These are phyloP conservation scores for Ceratobasidium sp. DNA, from an alignment of 1,284 basidiomycete genomes.

Conservation along the genomic window DNA sequence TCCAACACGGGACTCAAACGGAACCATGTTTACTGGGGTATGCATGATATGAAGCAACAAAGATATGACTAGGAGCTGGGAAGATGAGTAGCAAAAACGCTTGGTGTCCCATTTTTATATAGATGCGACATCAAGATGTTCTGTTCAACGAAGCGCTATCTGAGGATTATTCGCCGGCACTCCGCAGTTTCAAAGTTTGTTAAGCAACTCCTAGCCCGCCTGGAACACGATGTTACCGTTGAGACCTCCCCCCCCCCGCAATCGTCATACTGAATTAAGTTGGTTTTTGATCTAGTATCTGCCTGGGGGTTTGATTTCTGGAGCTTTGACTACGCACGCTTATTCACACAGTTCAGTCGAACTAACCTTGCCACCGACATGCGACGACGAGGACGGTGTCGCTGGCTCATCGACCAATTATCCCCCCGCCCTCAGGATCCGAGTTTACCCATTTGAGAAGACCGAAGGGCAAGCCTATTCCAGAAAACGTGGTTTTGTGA, in stretches of 20 bases:
- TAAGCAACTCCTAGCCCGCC: background rate
- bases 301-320: background rate
- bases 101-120: background rate
- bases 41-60: background rate
- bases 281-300: background rate
- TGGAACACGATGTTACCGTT: too few species aligned
- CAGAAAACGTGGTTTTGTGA: slow-evolving; percentile 17
- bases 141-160: background rate
- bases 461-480: background rate
- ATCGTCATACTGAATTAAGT: background rate
- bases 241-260: too few species aligned
- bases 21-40: background rate
- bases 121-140: background rate
- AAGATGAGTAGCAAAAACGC: background rate
- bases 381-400: background rate
- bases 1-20: slow-evolving; percentile 24
- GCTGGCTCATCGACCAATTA: background rate
- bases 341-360: background rate
- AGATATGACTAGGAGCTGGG: background rate
- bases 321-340: background rate
- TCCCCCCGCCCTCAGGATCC: background rate
- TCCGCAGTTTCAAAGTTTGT: background rate
- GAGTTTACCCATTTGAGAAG: background rate
- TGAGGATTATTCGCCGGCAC: background rate
- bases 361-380: background rate